These are phyloP conservation scores for Leccinum rimulosum DNA, from an alignment of 768 basidiomycete genomes.

Conservation along the genomic window DNA sequence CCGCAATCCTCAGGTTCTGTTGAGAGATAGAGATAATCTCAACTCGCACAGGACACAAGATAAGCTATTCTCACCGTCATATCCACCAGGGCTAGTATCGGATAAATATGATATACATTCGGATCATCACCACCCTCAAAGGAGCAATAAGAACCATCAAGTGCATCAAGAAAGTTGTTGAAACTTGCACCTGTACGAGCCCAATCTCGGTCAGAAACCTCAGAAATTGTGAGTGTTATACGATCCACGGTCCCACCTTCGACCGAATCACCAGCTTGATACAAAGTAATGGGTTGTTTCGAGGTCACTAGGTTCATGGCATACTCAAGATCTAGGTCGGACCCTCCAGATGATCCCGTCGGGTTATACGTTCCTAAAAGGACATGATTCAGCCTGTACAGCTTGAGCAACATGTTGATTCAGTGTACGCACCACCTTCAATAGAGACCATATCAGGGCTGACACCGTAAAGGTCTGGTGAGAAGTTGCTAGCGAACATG, in stretches of 20 bases:
- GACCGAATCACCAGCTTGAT: conserved; percentile 39
- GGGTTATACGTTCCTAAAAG: conserved; percentile 42
- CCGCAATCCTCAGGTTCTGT: conserved; percentile 34
- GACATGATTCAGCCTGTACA: conserved; percentile 7
- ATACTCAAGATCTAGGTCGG: conserved; percentile 72
- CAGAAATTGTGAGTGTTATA: background rate
- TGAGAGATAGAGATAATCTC: background rate
- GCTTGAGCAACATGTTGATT: background rate
- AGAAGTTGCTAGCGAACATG: conserved; percentile 39
- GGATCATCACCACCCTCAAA: conserved; percentile 47
- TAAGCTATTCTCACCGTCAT: conserved; percentile 26
- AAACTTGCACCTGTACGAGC: conserved; percentile 37
- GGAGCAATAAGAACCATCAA: conserved; percentile 42
- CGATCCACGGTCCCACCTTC: conserved; percentile 22
- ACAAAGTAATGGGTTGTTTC: conserved; percentile 36
- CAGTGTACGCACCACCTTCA: conserved; percentile 42
- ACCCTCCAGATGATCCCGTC: conserved; percentile 50
- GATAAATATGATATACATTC: conserved; percentile 38
- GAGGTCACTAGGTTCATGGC: conserved; percentile 47
- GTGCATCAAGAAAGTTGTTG: conserved; percentile 44
- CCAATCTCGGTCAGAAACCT: conserved; percentile 5
- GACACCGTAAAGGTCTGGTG: conserved; percentile 30
- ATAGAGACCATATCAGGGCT: conserved; percentile 23
- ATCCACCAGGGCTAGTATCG: conserved; percentile 38
- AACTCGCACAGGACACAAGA: background rate